A percentile compares a stretch with the other conserved stretches of the same genome.
Evolutionary conservation across 257 asterid genomes (phyloP).

Genomic region (Ophiorrhiza pumila): DNA sequence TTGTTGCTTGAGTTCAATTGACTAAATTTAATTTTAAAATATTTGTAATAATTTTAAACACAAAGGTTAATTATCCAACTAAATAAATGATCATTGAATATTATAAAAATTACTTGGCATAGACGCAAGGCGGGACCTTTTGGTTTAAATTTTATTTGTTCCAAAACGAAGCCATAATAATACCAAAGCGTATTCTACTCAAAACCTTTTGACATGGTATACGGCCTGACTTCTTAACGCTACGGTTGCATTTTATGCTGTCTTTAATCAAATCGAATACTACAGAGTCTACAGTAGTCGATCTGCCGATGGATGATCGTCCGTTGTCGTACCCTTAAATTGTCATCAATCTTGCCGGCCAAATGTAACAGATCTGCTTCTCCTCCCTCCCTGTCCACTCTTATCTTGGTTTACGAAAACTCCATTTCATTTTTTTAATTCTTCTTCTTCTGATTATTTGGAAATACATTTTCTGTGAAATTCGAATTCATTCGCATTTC

Average conservation of each 20-base stretch:
- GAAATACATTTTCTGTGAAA: not conserved
- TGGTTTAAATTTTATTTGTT: not conserved
- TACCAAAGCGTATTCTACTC: not conserved
- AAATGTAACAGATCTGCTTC: not conserved
- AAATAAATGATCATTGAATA: no score
- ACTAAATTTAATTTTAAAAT: no score
- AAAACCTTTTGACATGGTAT: not conserved
- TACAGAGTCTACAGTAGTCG: no score
- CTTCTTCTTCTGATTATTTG: not conserved
- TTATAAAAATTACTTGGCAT: not conserved
- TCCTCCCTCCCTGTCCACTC: not conserved
- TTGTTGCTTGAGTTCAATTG: no score
- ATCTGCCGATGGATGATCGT: no score
- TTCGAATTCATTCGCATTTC: not conserved
- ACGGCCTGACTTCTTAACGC: not conserved
- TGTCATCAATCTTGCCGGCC: not conserved
- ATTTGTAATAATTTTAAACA: no score
- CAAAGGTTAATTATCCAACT: no score
- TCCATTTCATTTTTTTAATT: not conserved
- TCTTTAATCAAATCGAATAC: no score
- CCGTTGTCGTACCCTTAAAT: no score
- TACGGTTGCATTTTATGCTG: not conserved
- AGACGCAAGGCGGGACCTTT: slow-evolving; percentile 7
- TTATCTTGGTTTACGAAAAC: no score
- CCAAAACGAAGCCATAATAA: no score